Base-by-base conservation (phyloP, 169 alveolate species). In the Cyclospora cayetanensis region DNA sequence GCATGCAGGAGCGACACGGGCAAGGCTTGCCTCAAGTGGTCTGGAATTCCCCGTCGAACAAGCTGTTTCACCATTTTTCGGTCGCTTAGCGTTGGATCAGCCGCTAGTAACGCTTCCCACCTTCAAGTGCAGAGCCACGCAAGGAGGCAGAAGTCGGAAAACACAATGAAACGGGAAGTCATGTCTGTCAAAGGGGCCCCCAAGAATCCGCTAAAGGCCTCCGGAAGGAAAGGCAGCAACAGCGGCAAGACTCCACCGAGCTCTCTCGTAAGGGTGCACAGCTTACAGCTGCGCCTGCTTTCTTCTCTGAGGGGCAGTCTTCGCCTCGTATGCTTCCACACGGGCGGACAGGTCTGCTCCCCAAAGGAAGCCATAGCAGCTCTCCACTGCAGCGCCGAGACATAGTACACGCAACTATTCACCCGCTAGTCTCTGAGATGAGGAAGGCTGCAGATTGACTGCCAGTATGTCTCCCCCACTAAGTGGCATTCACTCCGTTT, bases 1-100 rank as follows among this genome's bases (percentile, higher is more conserved):
- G n/a, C n/a, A n/a, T n/a, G n/a, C n/a, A n/a, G n/a, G n/a, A n/a
- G n/a, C n/a, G n/a, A n/a, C n/a, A n/a, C n/a, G n/a, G n/a, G n/a
- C n/a, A n/a, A n/a, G n/a, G n/a, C 43, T n/a, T 31, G 82, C 91
- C 94, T 80, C 65, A 91, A 53, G 20, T 65, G 53, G 60, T 91
- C 90, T 0, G 94, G 94, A 2, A 91, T 70, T 7, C 94, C 94
- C 3, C 53, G 37, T 0, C 94, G 37, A 12, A 80, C 82, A 15
- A 91, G 84, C 37, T 74, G 50, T 68, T 91, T 91, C 18, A 91
- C 46, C 9, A 60, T 35, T 27, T 63, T 11, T 0, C 83, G 50
- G 50, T 91, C 74, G 29, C 50, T 39, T 35, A 91, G 31, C 0
- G 70, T 15, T 29, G 92, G 90, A 41, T 91, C 80, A 18, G 31